Base-by-base conservation (phyloP, 2,329 filamentous ascomycete genomes). In the Hymenoscyphus fructigenus region DNA sequence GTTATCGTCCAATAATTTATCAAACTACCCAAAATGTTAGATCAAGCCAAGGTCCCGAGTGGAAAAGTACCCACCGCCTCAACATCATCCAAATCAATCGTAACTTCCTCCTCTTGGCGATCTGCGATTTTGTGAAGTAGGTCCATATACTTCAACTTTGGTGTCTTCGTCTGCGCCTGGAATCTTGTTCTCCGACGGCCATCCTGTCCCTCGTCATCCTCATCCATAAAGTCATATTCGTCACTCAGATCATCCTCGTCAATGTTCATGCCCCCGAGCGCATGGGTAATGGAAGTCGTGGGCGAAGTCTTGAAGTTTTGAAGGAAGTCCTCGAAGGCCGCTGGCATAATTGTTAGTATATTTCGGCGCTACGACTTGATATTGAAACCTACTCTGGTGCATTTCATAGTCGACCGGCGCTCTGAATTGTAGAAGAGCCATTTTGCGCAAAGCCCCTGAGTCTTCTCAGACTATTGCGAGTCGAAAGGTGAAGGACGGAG, bases 181-280 rank as follows among this genome's bases (percentile, higher is more conserved):
- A 82, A 58, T 84, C 79, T 69, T 80, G 79, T 61, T 79, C 82
- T 73, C 66, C 77, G 76, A 29, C 76, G 75, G 47, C 75, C 73
- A 66, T 82, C 80, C 47, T 81, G 80, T 20, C 82, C 67, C 32
- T 71, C 68, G 68, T 91, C 89, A 67, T 88, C 85, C 72, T 93
- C 90, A 76, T 96, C 92, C 88, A 96, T 92, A 75, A 96, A 91
- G 74, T 97, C 93, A 77, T 97, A 92, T 73, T 97, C 92, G 74
- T 97, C 93, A 78, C 90, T 93, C 53, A 91, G 84, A 71, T 90
- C 91, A 79, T 96, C 90, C 75, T 92, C 93, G 76, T 93, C 90
- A 69, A 99, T 91, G 74, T 91, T 91, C 73, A 99, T 87, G 70
- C 90, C 88, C 71, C 92, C 88, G 58, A 99, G 85, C 56, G 93